Evolutionary conservation across 2,329 filamentous ascomycete genomes (phyloP).

Genomic region (Sarocladium kiliense): DNA sequence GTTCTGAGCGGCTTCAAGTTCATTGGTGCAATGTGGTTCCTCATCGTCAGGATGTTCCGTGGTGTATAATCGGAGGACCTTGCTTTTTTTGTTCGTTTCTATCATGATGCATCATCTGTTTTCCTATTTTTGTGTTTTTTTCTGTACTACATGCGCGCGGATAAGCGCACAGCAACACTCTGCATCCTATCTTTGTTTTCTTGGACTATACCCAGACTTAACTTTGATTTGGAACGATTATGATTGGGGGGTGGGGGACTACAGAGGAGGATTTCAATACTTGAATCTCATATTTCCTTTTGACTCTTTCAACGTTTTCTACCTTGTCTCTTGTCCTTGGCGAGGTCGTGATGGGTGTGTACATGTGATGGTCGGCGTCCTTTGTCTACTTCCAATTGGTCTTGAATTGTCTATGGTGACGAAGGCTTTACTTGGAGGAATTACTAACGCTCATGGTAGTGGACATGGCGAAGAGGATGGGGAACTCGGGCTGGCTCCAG

Average conservation of each 20-base stretch:
- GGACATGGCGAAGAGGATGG: no score
- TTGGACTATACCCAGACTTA: constrained; percentile 9
- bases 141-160: neutral
- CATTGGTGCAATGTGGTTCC: constrained; percentile 82
- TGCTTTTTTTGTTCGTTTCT: neutral
- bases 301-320: neutral
- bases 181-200: constrained; percentile 2
- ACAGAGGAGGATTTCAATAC: neutral
- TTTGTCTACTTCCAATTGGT: constrained; percentile 33
- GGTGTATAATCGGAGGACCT: constrained; percentile 44
- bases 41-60: constrained; percentile 82
- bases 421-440: constrained; percentile 40
- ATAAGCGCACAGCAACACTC: neutral
- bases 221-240: constrained; percentile 9
- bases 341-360: no score
- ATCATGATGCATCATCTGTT: neutral
- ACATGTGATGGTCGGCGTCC: constrained; percentile 29
- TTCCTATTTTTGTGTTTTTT: neutral
- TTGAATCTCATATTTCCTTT: neutral
- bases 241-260: neutral
- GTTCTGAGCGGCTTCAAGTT: constrained; percentile 82
- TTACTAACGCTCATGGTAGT: constrained; percentile 39
- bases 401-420: constrained; percentile 34
- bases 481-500: no score
- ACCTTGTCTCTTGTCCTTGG: neutral